These are phyloP conservation scores for Sphaerulina vaccinii DNA, from an alignment of 2,329 filamentous ascomycete species.

Conservation along the genomic window DNA sequence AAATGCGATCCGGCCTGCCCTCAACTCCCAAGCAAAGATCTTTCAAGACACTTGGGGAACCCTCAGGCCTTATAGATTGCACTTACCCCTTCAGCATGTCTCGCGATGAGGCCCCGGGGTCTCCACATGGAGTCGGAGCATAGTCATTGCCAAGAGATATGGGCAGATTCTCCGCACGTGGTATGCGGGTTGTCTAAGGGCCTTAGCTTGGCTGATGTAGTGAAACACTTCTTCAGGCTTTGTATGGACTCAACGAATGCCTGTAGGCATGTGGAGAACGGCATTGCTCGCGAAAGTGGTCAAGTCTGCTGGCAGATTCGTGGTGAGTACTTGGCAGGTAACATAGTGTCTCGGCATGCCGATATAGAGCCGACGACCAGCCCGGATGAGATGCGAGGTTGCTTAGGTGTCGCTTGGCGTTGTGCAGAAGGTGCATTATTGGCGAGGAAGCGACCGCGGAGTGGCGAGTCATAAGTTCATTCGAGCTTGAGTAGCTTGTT, in stretches of 20 bases:
- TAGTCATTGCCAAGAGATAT: neutral
- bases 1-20: neutral
- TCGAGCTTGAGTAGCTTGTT: neutral
- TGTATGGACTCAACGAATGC: conserved; percentile 4
- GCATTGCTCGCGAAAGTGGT: conserved; percentile 9
- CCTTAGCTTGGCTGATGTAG: conserved; percentile 7
- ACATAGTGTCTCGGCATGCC: conserved; percentile 15
- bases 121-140: conserved; percentile 7
- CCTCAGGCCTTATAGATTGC: no score
- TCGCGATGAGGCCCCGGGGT: conserved; percentile 1
- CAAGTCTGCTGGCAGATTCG: conserved; percentile 17
- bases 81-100: neutral
- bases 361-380: conserved; percentile 6
- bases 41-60: no score
- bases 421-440: no score
- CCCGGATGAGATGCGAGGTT: neutral
- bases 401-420: neutral
- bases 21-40: no score
- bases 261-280: neutral
- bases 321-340: conserved; percentile 12
- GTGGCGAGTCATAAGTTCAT: no score
- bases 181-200: neutral
- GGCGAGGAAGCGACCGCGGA: no score
- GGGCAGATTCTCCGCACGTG: conserved; percentile 8
- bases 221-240: conserved; percentile 5